Evolutionary conservation across 768 basidiomycete genomes (phyloP).

Genomic region (Coprinopsis sp.): DNA sequence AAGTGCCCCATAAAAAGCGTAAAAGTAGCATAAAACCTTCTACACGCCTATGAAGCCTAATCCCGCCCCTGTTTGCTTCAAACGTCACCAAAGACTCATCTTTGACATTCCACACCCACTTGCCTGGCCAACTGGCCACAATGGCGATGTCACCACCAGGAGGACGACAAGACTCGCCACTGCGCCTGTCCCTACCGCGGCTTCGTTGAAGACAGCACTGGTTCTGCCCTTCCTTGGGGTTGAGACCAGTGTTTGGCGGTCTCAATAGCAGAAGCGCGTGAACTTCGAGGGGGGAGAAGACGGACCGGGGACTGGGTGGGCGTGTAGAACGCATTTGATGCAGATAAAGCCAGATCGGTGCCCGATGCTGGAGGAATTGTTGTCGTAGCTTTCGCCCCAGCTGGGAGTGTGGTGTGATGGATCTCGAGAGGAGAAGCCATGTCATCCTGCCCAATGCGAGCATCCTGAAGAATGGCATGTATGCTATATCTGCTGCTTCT

Average conservation of each 20-base stretch:
- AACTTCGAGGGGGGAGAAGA: slow-evolving; percentile 57
- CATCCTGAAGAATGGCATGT: too few species aligned
- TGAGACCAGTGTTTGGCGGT: slow-evolving; percentile 60
- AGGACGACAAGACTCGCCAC: slow-evolving; percentile 72
- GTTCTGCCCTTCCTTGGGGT: slow-evolving; percentile 72
- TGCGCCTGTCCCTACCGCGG: slow-evolving; percentile 70
- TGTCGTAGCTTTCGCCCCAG: too few species aligned
- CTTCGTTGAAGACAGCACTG: slow-evolving; percentile 80
- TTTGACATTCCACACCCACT: slow-evolving; percentile 73
- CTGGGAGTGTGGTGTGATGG: too few species aligned
- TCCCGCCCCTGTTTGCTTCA: slow-evolving; percentile 5
- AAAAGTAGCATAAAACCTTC: slow-evolving; percentile 70
- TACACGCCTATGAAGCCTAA: slow-evolving; percentile 25
- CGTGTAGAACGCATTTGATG: too few species aligned
- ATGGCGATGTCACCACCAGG: slow-evolving; percentile 81
- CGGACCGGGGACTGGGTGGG: too few species aligned
- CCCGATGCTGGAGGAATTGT: too few species aligned
- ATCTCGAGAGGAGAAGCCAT: too few species aligned
- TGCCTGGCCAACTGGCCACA: slow-evolving; percentile 73
- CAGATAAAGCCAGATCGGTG: too few species aligned
- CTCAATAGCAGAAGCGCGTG: slow-evolving; percentile 56
- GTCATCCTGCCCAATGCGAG: too few species aligned
- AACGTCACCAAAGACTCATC: too few species aligned
- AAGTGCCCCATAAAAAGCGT: slow-evolving; percentile 83
- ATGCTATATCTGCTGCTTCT: too few species aligned